These are phyloP conservation scores for Gentiana macrophylla DNA, from an alignment of 257 asterid genomes.

Conservation along the genomic window DNA sequence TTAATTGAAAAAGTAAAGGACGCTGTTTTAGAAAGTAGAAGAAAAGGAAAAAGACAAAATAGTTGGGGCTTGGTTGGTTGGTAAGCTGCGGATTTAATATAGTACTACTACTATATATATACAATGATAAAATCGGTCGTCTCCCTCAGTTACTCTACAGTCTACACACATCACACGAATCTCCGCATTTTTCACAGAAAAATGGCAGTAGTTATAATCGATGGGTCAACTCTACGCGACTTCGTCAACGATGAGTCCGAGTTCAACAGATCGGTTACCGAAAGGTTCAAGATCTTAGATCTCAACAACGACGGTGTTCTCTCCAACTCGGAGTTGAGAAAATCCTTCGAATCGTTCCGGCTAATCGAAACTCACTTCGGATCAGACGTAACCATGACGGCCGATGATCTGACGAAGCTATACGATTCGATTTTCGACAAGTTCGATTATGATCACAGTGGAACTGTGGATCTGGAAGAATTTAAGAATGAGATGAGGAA, in stretches of 20 bases:
- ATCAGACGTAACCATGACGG: conserved; percentile 49
- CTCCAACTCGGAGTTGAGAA: conserved; percentile 74
- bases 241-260: conserved; percentile 53
- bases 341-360: conserved; percentile 65
- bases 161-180: too few relatives aligned
- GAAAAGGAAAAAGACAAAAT: too few relatives aligned
- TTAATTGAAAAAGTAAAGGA: too few relatives aligned
- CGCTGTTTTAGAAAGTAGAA: too few relatives aligned
- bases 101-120: too few relatives aligned
- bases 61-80: too few relatives aligned
- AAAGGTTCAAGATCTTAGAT: conserved; percentile 51
- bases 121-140: too few relatives aligned
- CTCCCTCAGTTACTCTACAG: too few relatives aligned
- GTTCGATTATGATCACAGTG: conserved; percentile 52
- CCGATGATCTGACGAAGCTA: conserved; percentile 68
- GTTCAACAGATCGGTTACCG: conserved; percentile 45
- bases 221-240: conserved; percentile 56
- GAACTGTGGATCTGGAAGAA: conserved; percentile 53
- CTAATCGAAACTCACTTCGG: conserved; percentile 77
- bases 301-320: conserved; percentile 80
- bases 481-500: conserved; percentile 58
- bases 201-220: conserved; percentile 76
- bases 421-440: conserved; percentile 70
- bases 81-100: too few relatives aligned
- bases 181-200: not conserved